phyloP scores from a whole-genome alignment of 2,329 filamentous ascomycete genomes.

The Aspergillus fumigatiaffinis region DNA sequence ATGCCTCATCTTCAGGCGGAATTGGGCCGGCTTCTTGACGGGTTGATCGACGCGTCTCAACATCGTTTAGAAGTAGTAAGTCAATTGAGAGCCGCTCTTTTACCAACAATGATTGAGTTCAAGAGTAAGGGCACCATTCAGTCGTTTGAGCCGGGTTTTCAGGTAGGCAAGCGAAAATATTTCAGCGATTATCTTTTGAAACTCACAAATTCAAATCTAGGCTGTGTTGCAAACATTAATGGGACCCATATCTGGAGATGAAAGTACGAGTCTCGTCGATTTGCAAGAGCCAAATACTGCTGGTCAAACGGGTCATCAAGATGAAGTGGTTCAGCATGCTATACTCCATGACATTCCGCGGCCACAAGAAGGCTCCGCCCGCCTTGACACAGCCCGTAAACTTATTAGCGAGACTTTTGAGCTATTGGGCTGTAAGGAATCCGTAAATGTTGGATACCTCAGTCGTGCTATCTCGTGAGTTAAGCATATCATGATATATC shows the following conservation, averaged over 20 bases:
- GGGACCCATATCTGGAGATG: background rate
- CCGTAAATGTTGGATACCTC: constrained; percentile 37
- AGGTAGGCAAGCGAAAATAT: constrained; percentile 21
- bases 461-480: constrained; percentile 49
- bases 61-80: constrained; percentile 15
- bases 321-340: constrained; percentile 22
- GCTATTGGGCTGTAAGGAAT: constrained; percentile 33
- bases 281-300: constrained; percentile 7
- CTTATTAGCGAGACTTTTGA: constrained; percentile 31
- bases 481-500: background rate
- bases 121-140: constrained; percentile 15
- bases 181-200: background rate
- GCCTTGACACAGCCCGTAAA: constrained; percentile 22
- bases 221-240: constrained; percentile 14
- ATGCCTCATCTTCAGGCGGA: constrained; percentile 27
- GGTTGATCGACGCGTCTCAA: constrained; percentile 17
- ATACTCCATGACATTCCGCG: constrained; percentile 35
- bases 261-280: background rate
- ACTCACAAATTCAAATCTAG: constrained; percentile 18
- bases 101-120: constrained; percentile 23
- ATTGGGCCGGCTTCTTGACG: constrained; percentile 27
- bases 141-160: constrained; percentile 26
- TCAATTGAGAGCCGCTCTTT: constrained; percentile 23
- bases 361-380: constrained; percentile 34
- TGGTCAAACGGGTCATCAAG: constrained; percentile 8